Evolutionary conservation across 129 eudicot species (phyloP).

Genomic region (Gnaphalium uliginosum): DNA sequence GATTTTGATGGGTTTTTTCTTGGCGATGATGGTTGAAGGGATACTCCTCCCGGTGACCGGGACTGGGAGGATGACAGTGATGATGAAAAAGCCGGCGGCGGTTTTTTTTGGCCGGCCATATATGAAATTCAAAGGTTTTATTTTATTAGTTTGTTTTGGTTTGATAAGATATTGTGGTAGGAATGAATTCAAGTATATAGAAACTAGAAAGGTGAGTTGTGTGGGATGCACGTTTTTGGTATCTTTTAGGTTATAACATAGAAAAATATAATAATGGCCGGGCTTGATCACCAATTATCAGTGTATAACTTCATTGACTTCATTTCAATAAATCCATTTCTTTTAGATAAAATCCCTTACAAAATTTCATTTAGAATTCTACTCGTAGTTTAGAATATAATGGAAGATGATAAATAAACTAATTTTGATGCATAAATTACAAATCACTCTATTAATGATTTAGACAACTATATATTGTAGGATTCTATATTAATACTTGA

Average conservation of each 20-base stretch:
- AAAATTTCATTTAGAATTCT: too few species aligned
- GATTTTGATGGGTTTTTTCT: conserved; percentile 56
- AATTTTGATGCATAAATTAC: too few species aligned
- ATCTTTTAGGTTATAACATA: conserved; percentile 1
- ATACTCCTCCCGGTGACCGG: conserved; percentile 26
- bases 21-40: conserved; percentile 62
- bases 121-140: conserved; percentile 1
- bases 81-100: conserved; percentile 35
- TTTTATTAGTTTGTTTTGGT: not conserved
- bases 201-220: conserved; percentile 7
- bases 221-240: conserved; percentile 46
- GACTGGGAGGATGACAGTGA: not conserved
- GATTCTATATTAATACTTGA: too few species aligned
- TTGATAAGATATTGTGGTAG: conserved; percentile 22
- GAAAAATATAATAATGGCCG: not conserved
- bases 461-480: too few species aligned
- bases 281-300: conserved; percentile 18
- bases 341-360: not conserved
- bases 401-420: too few species aligned
- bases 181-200: conserved; percentile 24
- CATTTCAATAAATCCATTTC: conserved; percentile 13
- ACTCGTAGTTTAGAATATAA: too few species aligned
- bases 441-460: too few species aligned
- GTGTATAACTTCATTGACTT: conserved; percentile 31
- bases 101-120: conserved; percentile 39